Base-by-base conservation (phyloP, 169 alveolate genomes). In the Perkinsus marinus region DNA sequence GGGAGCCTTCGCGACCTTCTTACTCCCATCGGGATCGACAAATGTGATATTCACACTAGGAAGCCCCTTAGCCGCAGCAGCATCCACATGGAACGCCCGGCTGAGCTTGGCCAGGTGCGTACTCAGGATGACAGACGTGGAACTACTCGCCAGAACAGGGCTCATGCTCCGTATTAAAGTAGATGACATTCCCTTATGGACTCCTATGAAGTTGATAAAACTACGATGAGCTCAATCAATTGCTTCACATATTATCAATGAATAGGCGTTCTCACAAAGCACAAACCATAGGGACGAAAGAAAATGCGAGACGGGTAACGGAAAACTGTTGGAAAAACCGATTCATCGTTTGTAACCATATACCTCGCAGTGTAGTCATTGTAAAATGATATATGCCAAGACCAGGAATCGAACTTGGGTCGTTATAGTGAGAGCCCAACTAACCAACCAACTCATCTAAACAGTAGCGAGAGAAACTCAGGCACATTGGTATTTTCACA, bases 1-100 rank as follows among this genome's bases (percentile, higher is more conserved):
- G 43, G 95, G 95, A 26, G 95, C 97, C 57, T 93, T 93, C 37
- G 94, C 96, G 38, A 93, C 93, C 39, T 90, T 95, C 90, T 95
- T 96, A 39, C 93, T 69, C 91, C 93, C 96, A 68, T 95, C 94
- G 30, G 91, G 93, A 92, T 90, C 92, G 39, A 94, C 89, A 90
- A 95, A 94, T 13, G 96, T 94, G 39, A 95, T 57, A 26, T 57
- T 57, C 9, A 57, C 79, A 16, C 37, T 57, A 6, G 79, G 79
- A 57, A 57, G 79, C 5, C 79, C 79, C 34, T 57, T 57, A 2
- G 79, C 79, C 36, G 79, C 79, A 57, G 26, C 34, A 13, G 79
- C 79, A 26, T 57, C 79, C 3, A 26, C 79, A 57, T 57, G 79
- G 79, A 57, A 57, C 36, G 79, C 26, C 22, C 79, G 26, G 22